These are phyloP conservation scores for Clausena lansium DNA, from an alignment of 345 rosid species.

Conservation along the genomic window DNA sequence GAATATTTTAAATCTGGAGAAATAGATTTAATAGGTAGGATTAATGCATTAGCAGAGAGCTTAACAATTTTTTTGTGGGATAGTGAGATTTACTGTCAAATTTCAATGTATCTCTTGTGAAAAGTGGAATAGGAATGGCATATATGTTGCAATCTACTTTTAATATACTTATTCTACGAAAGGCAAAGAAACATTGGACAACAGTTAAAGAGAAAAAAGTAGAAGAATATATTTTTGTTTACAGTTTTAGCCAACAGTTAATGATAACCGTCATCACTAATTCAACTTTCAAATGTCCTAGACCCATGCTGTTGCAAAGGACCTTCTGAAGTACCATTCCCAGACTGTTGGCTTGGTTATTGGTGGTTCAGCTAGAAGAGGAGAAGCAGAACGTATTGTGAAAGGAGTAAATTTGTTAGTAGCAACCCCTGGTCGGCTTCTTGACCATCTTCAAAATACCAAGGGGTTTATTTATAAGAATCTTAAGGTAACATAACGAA, in stretches of 20 bases:
- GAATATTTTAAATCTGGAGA: not conserved
- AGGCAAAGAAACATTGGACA: not conserved
- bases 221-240: not conserved
- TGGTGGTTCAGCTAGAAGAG: constrained; percentile 81
- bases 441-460: constrained; percentile 93
- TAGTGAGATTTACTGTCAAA: not conserved
- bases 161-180: not conserved
- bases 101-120: not conserved
- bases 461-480: constrained; percentile 82
- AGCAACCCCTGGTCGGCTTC: constrained; percentile 97
- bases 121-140: not conserved
- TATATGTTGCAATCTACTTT: not conserved
- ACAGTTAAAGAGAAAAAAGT: not conserved
- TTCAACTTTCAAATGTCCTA: constrained; percentile 26
- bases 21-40: not conserved
- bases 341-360: constrained; percentile 85
- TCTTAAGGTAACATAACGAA: constrained; percentile 55
- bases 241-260: not conserved
- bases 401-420: constrained; percentile 87
- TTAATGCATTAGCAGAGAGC: not conserved
- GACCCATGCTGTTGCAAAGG: constrained; percentile 93
- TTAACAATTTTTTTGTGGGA: not conserved
- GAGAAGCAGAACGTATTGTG: constrained; percentile 78
- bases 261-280: not conserved
- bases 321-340: constrained; percentile 86